These are phyloP conservation scores for Trypanosoma boissoni DNA, from an alignment of 208 protist genomes.

Conservation along the genomic window DNA sequence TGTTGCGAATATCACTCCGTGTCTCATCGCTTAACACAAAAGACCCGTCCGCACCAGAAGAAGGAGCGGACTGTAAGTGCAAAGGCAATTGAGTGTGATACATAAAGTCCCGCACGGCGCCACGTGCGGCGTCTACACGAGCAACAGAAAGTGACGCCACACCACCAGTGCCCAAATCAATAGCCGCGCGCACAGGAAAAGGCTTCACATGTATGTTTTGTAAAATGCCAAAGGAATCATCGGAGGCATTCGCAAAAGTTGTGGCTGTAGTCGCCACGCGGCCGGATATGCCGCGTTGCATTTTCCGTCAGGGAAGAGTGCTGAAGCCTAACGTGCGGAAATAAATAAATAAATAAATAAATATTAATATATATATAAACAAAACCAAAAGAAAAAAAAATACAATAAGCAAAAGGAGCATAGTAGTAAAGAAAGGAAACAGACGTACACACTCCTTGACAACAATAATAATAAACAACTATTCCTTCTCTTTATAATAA, in stretches of 20 bases:
- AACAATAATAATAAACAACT: no score
- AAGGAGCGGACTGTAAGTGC: slow-evolving; percentile 34
- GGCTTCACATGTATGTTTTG: slow-evolving; percentile 72
- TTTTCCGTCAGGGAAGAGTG: slow-evolving; percentile 2
- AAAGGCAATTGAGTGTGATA: slow-evolving; percentile 84
- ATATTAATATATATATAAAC: not conserved
- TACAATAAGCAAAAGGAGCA: not conserved
- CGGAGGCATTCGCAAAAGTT: no score
- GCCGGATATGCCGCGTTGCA: no score
- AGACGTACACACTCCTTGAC: no score
- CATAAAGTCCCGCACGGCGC: slow-evolving; percentile 52
- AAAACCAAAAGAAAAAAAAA: slow-evolving; percentile 7
- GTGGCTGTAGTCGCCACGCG: not conserved
- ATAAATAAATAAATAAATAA: not conserved
- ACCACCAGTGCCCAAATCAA: slow-evolving; percentile 83
- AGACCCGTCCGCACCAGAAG: not conserved
- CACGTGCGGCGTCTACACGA: slow-evolving; percentile 61
- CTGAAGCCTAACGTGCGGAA: not conserved
- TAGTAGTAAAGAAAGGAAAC: no score
- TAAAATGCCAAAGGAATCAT: slow-evolving; percentile 59
- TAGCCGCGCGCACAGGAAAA: slow-evolving; percentile 81
- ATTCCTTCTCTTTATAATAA: no score
- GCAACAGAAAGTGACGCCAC: slow-evolving; percentile 65
- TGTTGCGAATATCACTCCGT: slow-evolving; percentile 56
- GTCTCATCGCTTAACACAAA: slow-evolving; percentile 63